phyloP scores from a whole-genome alignment of 179 eudicot genomes.

The Spinacia oleracea region DNA sequence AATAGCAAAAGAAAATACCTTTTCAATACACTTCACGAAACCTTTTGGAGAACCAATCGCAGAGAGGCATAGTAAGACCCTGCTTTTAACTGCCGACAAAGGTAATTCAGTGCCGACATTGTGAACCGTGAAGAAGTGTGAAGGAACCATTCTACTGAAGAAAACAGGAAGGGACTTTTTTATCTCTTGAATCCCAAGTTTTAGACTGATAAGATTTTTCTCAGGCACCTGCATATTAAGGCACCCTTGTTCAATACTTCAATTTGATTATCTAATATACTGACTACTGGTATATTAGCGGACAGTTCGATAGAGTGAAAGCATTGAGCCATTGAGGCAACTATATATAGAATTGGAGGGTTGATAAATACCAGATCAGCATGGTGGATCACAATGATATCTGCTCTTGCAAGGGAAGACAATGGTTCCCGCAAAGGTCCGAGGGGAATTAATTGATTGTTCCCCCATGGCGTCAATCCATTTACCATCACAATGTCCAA shows the following conservation, averaged over 20 bases:
- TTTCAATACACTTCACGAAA: slow-evolving; percentile 58
- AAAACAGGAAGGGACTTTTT: slow-evolving; percentile 59
- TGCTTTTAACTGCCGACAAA: slow-evolving; percentile 40
- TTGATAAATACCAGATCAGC: slow-evolving; percentile 69
- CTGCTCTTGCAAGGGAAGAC: slow-evolving; percentile 70
- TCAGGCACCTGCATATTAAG: slow-evolving; percentile 50
- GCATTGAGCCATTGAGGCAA: neutral
- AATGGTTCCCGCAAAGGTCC: slow-evolving; percentile 94
- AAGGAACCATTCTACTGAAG: slow-evolving; percentile 71
- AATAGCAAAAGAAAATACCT: slow-evolving; percentile 40
- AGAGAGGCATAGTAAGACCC: slow-evolving; percentile 63
- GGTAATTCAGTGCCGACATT: slow-evolving; percentile 41
- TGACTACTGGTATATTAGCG: no score
- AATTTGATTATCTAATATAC: neutral
- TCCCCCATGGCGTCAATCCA: slow-evolving; percentile 88
- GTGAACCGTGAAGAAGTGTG: slow-evolving; percentile 54
- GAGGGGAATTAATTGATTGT: slow-evolving; percentile 58
- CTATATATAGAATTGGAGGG: neutral
- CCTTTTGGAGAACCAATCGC: slow-evolving; percentile 80
- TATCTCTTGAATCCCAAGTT: slow-evolving; percentile 40
- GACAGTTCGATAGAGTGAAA: neutral
- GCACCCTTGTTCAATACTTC: slow-evolving; percentile 5
- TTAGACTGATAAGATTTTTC: slow-evolving; percentile 35
- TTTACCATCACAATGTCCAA: slow-evolving; percentile 93
- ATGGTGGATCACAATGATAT: slow-evolving; percentile 77